phyloP scores from a whole-genome alignment of 352 stramenopile genomes.

The Hyaloperonospora brassicae region DNA sequence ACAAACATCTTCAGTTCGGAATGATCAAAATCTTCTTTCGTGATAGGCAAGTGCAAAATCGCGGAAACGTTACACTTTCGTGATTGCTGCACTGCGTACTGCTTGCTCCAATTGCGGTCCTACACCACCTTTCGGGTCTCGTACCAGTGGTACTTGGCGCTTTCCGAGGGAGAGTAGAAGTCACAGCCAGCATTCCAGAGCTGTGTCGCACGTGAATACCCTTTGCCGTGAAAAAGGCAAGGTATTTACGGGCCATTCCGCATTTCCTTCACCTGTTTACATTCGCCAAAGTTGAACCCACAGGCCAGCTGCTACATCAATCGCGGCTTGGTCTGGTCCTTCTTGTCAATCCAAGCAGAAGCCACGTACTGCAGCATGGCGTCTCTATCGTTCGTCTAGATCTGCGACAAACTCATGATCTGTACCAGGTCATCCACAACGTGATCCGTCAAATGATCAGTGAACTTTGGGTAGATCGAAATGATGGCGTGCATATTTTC shows the following conservation, averaged over 20 bases:
- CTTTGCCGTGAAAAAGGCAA: conserved; percentile 73
- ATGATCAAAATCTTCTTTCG: conserved; percentile 60
- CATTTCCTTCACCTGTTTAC: conserved; percentile 56
- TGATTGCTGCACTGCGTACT: conserved; percentile 56
- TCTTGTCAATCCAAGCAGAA: conserved; percentile 61
- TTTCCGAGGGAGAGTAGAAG: conserved; percentile 69
- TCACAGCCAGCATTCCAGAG: conserved; percentile 76
- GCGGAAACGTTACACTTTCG: conserved; percentile 68
- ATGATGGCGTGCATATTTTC: conserved; percentile 72
- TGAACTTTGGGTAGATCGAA: conserved; percentile 76
- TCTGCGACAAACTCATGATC: conserved; percentile 74
- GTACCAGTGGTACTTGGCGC: too few species aligned
- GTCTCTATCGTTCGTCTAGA: conserved; percentile 59
- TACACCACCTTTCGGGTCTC: conserved; percentile 79
- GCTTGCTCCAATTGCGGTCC: conserved; percentile 68
- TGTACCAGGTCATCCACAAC: too few species aligned
- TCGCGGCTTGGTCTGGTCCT: conserved; percentile 51
- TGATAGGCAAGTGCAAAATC: conserved; percentile 49
- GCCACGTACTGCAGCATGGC: conserved; percentile 73
- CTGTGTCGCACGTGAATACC: conserved; percentile 68
- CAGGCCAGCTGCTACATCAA: conserved; percentile 73
- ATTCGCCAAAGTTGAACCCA: conserved; percentile 78
- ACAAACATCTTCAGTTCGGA: conserved; percentile 62
- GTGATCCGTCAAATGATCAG: conserved; percentile 41
- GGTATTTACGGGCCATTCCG: conserved; percentile 73